Percentiles rank a stretch among this genome's conserved stretches.
Conservation (phyloP, 2,329 filamentous ascomycete species). For the Aureobasidium sp. region DNA sequence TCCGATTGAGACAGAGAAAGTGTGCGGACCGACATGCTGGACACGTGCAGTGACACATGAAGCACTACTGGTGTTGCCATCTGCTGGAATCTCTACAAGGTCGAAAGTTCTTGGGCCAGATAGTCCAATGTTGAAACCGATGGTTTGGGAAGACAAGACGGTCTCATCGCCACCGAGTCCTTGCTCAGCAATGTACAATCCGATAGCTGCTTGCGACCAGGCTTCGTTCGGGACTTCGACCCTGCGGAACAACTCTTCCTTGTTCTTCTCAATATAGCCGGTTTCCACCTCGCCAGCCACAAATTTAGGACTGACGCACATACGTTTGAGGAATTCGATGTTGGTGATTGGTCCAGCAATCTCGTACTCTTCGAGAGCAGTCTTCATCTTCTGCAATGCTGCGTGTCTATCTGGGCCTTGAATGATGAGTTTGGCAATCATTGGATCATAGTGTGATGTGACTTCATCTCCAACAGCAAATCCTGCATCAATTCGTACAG, state of each 20-base stretch:
- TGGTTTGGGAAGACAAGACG: conserved; percentile 36
- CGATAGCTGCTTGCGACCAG: conserved; percentile 79
- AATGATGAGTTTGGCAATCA: conserved; percentile 98
- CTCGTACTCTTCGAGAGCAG: conserved; percentile 80
- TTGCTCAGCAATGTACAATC: conserved; percentile 45
- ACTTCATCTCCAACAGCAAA: conserved; percentile 88
- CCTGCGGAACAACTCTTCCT: conserved; percentile 65
- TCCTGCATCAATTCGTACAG: conserved; percentile 85
- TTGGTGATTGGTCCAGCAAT: conserved; percentile 90
- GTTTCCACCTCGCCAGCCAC: conserved; percentile 85
- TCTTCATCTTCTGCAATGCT: conserved; percentile 72
- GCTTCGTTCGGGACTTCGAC: conserved; percentile 59
- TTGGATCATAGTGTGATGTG: conserved; percentile 91
- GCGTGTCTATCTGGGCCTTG: conserved; percentile 68
- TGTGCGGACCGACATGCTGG: conserved; percentile 41
- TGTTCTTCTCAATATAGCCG: conserved; percentile 88
- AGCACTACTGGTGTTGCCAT: conserved; percentile 32
- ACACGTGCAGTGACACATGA: conserved; percentile 26
- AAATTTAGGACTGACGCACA: conserved; percentile 76
- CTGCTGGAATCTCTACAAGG: conserved; percentile 41
- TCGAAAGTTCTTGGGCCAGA: conserved; percentile 53
- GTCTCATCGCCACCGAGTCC: conserved; percentile 30
- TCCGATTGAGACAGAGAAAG: conserved; percentile 44
- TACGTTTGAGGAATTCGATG: conserved; percentile 87
- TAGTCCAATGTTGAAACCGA: conserved; percentile 55